Evolutionary conservation across 2,329 filamentous ascomycete genomes (phyloP), one percentile per base, ranked within the genome.

Genomic region (Neonectria punicea): DNA sequence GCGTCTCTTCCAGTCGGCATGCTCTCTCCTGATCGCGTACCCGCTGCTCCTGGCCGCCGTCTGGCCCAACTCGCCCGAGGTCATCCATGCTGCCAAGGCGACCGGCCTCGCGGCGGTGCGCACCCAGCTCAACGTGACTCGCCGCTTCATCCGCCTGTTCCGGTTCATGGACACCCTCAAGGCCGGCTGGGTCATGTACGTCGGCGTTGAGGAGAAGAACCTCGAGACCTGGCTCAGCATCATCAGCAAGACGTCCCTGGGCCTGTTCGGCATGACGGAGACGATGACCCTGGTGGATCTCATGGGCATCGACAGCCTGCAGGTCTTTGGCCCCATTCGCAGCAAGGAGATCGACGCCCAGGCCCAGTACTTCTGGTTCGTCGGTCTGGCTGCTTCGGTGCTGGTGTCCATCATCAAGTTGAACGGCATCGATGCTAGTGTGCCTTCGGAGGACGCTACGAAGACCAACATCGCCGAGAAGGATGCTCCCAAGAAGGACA

Each of bases 281-380:
- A 86, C 87, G 66, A 75, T 84, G 44, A 91, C 89, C 0, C 84
- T 92, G 53, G 81, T 89, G 65, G 83, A 91, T 80, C 77, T 83
- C 28, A 69, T 84, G 54, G 74, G 73, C 18, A 75, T 85, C 18
- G 70, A 78, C 46, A 80, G 80, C 58, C 67, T 88, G 67, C 80
- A 85, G 51, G 76, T 87, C 13, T 89, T 90, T 80, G 85, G 84
- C 0, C 71, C 84, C 1, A 83, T 82, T 41, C 74, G 81, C 76
- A 84, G 84, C 16, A 70, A 71, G n/a, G 70, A 67, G 28, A 71
- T 91, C 4, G 82, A 87, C 50, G 66, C 85, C 22, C 89, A 93
- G 78, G 87, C 86, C 0, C 88, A 92, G 78, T 85, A 88, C 57
- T 89, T 91, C 77, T 94, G 92, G 92, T 86, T 93, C 67, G 86